Conservation (phyloP, 164 flowering plant genomes). For the Tetrastigma voinierianum region DNA sequence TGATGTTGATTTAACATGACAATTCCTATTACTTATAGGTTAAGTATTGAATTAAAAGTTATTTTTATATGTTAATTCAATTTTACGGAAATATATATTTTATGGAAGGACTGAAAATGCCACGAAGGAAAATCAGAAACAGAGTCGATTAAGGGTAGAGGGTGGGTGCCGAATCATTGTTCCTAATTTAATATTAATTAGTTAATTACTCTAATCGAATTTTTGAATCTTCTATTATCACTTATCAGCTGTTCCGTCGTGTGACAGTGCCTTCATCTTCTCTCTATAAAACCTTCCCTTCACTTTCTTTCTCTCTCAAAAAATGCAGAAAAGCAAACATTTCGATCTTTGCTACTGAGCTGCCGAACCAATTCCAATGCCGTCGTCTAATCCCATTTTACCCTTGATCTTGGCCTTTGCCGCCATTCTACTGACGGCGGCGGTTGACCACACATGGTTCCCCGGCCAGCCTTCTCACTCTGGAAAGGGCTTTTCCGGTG, state of each 20-base stretch:
- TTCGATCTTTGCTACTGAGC: not conserved
- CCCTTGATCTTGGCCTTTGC: slow-evolving; percentile 19
- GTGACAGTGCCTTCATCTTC: not conserved
- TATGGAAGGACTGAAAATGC: too few species aligned
- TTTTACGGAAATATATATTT: too few species aligned
- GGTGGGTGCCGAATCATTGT: too few species aligned
- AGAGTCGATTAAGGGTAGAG: too few species aligned
- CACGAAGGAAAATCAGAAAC: too few species aligned
- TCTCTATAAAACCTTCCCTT: slow-evolving; percentile 17
- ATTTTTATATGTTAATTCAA: too few species aligned
- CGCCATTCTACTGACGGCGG: slow-evolving; percentile 11
- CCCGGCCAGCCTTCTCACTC: slow-evolving; percentile 31
- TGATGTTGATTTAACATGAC: too few species aligned
- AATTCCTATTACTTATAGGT: too few species aligned
- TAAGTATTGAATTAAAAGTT: too few species aligned
- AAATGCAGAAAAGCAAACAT: slow-evolving; percentile 13
- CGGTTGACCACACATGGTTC: slow-evolving; percentile 24
- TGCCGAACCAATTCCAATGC: slow-evolving; percentile 1
- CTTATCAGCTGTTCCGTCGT: slow-evolving; percentile 1
- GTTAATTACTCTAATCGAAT: not conserved
- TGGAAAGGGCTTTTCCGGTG: slow-evolving; percentile 49
- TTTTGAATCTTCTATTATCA: not conserved
- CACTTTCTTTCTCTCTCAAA: slow-evolving; percentile 15
- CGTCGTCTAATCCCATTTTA: not conserved
- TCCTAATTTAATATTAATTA: too few species aligned